Percentiles rank a stretch among this genome's conserved stretches.
Evolutionary conservation across 805 yeast genomes (phyloP).

Genomic region (Metschnikowia gelsemii): DNA sequence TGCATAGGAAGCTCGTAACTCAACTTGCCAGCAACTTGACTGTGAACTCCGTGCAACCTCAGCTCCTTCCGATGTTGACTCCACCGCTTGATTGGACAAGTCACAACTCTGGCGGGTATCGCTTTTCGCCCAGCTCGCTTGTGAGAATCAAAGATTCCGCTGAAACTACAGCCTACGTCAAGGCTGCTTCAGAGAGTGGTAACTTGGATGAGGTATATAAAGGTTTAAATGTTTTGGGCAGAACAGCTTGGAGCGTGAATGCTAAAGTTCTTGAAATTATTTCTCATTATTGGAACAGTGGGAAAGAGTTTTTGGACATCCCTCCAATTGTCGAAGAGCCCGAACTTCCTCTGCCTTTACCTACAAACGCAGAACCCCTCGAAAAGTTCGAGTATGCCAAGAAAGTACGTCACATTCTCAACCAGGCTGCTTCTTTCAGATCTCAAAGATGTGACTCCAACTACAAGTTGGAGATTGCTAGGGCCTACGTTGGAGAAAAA

Average conservation of each 20-base stretch:
- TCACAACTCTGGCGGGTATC: conserved; percentile 83
- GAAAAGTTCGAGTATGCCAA: conserved; percentile 68
- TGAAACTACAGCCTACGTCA: conserved; percentile 85
- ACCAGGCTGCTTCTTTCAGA: conserved; percentile 64
- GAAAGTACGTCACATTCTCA: conserved; percentile 53
- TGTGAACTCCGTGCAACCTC: conserved; percentile 74
- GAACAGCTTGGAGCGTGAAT: conserved; percentile 92
- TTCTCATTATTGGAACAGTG: conserved; percentile 83
- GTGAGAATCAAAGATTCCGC: conserved; percentile 82
- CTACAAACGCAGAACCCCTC: conserved; percentile 70
- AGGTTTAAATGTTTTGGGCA: conserved; percentile 59
- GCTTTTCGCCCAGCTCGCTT: conserved; percentile 58
- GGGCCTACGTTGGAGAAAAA: conserved; percentile 79
- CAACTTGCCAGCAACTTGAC: conserved; percentile 66
- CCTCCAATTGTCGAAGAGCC: conserved; percentile 49
- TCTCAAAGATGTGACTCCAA: conserved; percentile 93
- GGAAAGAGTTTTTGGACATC: conserved; percentile 71
- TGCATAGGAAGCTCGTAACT: conserved; percentile 67
- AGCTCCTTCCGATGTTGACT: conserved; percentile 86
- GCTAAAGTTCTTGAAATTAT: conserved; percentile 64
- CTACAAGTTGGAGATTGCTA: conserved; percentile 90
- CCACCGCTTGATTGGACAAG: conserved; percentile 87
- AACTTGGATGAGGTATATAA: conserved; percentile 65
- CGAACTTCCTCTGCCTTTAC: conserved; percentile 47
- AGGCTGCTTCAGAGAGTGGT: conserved; percentile 74